Conservation (phyloP, 2,329 filamentous ascomycete species). For the Cercospora citrullina region DNA sequence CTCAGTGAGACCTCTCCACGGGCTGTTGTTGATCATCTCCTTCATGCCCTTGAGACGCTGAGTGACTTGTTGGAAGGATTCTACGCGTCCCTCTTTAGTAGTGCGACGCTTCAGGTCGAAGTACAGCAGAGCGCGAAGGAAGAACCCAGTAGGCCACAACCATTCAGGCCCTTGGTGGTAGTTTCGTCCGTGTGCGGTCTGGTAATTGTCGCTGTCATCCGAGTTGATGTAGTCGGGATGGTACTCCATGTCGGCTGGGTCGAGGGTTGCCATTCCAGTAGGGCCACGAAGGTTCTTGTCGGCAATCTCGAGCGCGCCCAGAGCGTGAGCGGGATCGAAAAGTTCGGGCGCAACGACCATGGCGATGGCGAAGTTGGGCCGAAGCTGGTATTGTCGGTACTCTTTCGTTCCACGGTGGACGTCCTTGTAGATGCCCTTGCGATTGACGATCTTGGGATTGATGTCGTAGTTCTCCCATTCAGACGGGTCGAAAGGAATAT, state of each 20-base stretch:
- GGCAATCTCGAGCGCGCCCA: conserved; percentile 75
- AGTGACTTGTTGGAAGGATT: conserved; percentile 94
- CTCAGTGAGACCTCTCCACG: conserved; percentile 90
- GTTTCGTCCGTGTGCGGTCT: conserved; percentile 90
- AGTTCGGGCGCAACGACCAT: conserved; percentile 92
- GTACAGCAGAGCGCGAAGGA: conserved; percentile 84
- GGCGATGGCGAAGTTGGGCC: conserved; percentile 89
- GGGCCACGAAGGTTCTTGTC: conserved; percentile 81
- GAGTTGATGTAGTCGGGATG: conserved; percentile 92
- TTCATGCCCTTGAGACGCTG: conserved; percentile 80
- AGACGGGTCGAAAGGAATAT: conserved; percentile 67
- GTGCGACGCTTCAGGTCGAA: conserved; percentile 78
- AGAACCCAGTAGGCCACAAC: conserved; percentile 97
- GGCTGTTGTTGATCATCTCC: conserved; percentile 73
- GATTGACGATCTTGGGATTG: conserved; percentile 76
- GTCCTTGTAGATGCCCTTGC: conserved; percentile 97
- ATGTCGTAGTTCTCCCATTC: conserved; percentile 79
- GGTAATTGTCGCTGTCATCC: conserved; percentile 87
- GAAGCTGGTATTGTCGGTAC: conserved; percentile 96
- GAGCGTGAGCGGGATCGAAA: conserved; percentile 75
- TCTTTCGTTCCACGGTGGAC: conserved; percentile 90
- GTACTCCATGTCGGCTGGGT: conserved; percentile 90
- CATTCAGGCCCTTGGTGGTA: conserved; percentile 98
- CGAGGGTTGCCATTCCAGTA: conserved; percentile 91
- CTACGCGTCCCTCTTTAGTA: conserved; percentile 67